Evolutionary conservation across 108 stramenopile species (phyloP).

Genomic region (Skeletonema tropicum): DNA sequence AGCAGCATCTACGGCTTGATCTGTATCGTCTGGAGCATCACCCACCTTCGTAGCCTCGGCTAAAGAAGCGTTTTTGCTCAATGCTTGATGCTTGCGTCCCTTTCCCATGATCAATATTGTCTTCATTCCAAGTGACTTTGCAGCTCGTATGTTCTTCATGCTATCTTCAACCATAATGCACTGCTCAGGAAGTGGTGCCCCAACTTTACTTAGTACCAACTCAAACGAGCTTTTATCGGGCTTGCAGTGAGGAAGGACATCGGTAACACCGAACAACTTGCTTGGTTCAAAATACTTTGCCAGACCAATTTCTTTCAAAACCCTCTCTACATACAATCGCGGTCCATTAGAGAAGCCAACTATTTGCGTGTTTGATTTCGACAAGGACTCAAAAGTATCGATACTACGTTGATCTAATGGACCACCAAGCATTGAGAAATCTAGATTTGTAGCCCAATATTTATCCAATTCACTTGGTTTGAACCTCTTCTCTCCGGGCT

Average conservation of each 20-base stretch:
- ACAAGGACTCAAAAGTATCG: slow-evolving; percentile 39
- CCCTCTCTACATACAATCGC: slow-evolving; percentile 60
- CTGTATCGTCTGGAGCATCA: slow-evolving; percentile 58
- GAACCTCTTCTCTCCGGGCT: slow-evolving; percentile 33
- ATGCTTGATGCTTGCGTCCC: slow-evolving; percentile 21
- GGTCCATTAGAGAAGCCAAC: slow-evolving; percentile 86
- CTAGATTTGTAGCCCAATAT: slow-evolving; percentile 71
- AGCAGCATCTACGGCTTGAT: slow-evolving; percentile 71
- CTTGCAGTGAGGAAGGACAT: slow-evolving; percentile 85
- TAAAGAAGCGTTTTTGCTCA: slow-evolving; percentile 4
- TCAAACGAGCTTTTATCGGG: slow-evolving; percentile 79
- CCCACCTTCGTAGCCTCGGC: slow-evolving; percentile 61
- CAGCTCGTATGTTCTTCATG: slow-evolving; percentile 85
- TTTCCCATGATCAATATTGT: slow-evolving; percentile 70
- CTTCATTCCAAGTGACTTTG: slow-evolving; percentile 77
- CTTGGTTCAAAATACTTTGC: slow-evolving; percentile 61
- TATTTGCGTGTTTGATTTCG: slow-evolving; percentile 9
- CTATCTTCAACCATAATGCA: slow-evolving; percentile 88
- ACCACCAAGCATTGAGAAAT: slow-evolving; percentile 64
- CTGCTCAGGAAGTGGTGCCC: slow-evolving; percentile 47
- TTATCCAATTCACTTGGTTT: slow-evolving; percentile 58
- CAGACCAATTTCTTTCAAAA: slow-evolving; percentile 64
- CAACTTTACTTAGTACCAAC: slow-evolving; percentile 58
- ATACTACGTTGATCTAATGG: slow-evolving; percentile 46
- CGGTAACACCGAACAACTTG: slow-evolving; percentile 76